phyloP scores from a whole-genome alignment of 2,329 filamentous ascomycete genomes.

The Tetracladium maxilliforme region DNA sequence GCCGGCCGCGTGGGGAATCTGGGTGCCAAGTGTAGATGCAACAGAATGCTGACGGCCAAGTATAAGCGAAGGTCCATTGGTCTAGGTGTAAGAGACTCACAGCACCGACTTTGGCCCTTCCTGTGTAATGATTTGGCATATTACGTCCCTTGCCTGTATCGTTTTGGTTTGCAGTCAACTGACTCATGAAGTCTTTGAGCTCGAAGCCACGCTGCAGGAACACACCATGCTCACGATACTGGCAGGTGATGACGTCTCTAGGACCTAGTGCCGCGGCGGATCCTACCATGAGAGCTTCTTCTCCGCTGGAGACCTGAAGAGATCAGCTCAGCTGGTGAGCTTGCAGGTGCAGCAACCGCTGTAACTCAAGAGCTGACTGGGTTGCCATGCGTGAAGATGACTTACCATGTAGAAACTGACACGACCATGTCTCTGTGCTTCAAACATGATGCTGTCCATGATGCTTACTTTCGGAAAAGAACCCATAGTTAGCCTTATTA shows the following conservation, averaged over 20 bases:
- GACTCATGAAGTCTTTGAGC: constrained; percentile 83
- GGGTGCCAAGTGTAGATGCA: constrained; percentile 72
- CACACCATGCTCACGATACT: constrained; percentile 88
- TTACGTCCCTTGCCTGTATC: constrained; percentile 75
- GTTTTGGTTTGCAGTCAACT: constrained; percentile 76
- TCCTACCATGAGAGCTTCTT: constrained; percentile 87
- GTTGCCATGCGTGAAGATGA: constrained; percentile 7
- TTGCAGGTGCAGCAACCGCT: constrained; percentile 51
- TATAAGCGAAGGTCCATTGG: background rate
- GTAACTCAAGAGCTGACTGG: constrained; percentile 1
- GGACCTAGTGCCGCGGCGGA: constrained; percentile 70
- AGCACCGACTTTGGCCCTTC: constrained; percentile 69
- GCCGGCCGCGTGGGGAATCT: constrained; percentile 77
- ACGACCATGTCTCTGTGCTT: constrained; percentile 64
- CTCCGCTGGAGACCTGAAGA: too few species aligned
- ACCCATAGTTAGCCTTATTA: too few species aligned
- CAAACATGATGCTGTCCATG: constrained; percentile 93
- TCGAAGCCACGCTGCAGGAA: constrained; percentile 82
- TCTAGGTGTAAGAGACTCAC: constrained; percentile 29
- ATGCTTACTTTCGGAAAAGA: too few species aligned
- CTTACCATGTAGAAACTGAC: constrained; percentile 77
- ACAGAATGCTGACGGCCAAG: constrained; percentile 77
- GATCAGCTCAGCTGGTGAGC: too few species aligned
- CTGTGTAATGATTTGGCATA: constrained; percentile 98
- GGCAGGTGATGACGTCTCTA: constrained; percentile 84